Percentiles rank a stretch among this genome's conserved stretches.
These are phyloP conservation scores for Schwanniomyces vanrijiae DNA, from an alignment of 805 yeast genomes.

Conservation along the genomic window DNA sequence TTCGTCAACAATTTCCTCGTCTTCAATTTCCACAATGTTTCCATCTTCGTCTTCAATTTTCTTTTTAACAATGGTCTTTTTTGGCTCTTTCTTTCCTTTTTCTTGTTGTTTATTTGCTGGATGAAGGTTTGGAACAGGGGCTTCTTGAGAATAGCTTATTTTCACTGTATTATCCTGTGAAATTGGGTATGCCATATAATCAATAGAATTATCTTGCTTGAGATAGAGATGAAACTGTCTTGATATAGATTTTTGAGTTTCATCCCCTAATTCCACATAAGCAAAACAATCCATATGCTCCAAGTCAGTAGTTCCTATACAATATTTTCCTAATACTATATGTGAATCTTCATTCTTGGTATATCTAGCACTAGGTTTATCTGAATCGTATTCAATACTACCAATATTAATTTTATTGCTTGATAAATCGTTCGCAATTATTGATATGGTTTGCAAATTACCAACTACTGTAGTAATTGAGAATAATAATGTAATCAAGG, in stretches of 20 bases:
- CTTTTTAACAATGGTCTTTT: conserved; percentile 15
- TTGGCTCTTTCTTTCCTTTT: conserved; percentile 1
- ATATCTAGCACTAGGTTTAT: conserved; percentile 8
- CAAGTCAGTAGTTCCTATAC: conserved; percentile 34
- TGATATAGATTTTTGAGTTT: not conserved
- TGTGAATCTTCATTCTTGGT: not conserved
- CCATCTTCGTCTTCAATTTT: conserved; percentile 23
- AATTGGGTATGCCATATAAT: conserved; percentile 1
- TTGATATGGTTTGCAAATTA: not conserved
- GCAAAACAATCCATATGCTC: conserved; percentile 32
- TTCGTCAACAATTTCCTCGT: conserved; percentile 22
- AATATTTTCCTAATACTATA: conserved; percentile 14
- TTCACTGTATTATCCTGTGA: conserved; percentile 5
- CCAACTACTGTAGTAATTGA: not conserved
- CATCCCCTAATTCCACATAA: conserved; percentile 5
- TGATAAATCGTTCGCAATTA: not conserved
- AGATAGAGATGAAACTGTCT: conserved; percentile 11
- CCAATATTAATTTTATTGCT: conserved; percentile 12
- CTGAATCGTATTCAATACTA: conserved; percentile 11
- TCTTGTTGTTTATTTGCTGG: conserved; percentile 14
- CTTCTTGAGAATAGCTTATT: conserved; percentile 6
- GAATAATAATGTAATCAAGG: too few species aligned
- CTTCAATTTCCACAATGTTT: conserved; percentile 22
- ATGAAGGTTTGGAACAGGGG: conserved; percentile 30
- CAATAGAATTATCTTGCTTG: conserved; percentile 5